A percentile compares a stretch with the other conserved stretches of the same genome.
phyloP scores from a whole-genome alignment of 1,139 yeast genomes.

The Suhomyces maxii region DNA sequence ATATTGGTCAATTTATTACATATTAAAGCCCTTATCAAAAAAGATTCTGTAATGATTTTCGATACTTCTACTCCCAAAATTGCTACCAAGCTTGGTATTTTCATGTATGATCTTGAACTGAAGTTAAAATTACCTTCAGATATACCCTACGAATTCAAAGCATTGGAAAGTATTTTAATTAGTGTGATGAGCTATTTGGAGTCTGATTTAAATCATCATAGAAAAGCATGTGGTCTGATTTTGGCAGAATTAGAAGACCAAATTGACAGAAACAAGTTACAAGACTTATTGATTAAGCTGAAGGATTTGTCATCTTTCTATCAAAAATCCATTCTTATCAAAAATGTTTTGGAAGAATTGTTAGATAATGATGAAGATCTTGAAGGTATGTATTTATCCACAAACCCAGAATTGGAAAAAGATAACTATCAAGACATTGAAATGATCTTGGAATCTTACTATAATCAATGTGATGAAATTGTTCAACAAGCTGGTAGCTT shows the following conservation, averaged over 20 bases:
- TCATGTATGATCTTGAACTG: constrained; percentile 84
- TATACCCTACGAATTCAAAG: constrained; percentile 77
- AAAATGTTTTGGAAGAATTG: constrained; percentile 84
- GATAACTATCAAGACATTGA: constrained; percentile 74
- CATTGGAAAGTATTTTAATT: constrained; percentile 82
- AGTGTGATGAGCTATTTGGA: constrained; percentile 82
- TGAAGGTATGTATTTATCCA: constrained; percentile 71
- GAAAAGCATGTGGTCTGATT: constrained; percentile 72
- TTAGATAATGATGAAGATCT: constrained; percentile 88
- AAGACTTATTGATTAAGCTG: constrained; percentile 76
- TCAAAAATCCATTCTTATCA: constrained; percentile 79
- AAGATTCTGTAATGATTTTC: constrained; percentile 78
- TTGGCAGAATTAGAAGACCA: constrained; percentile 81
- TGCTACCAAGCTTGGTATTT: constrained; percentile 66
- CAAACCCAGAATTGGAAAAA: constrained; percentile 38
- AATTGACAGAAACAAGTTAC: constrained; percentile 78
- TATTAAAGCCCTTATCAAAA: constrained; percentile 81
- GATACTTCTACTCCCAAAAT: constrained; percentile 63
- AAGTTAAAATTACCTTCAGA: constrained; percentile 54
- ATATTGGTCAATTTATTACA: constrained; percentile 80
- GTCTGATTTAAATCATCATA: constrained; percentile 78
- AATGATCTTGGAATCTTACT: constrained; percentile 88
- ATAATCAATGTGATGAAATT: constrained; percentile 93
- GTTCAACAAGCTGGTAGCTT: constrained; percentile 90
- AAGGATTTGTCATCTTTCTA: constrained; percentile 78